Evolutionary conservation across 2,329 filamentous ascomycete species (phyloP).

Genomic region (Diaporthe nobilis): DNA sequence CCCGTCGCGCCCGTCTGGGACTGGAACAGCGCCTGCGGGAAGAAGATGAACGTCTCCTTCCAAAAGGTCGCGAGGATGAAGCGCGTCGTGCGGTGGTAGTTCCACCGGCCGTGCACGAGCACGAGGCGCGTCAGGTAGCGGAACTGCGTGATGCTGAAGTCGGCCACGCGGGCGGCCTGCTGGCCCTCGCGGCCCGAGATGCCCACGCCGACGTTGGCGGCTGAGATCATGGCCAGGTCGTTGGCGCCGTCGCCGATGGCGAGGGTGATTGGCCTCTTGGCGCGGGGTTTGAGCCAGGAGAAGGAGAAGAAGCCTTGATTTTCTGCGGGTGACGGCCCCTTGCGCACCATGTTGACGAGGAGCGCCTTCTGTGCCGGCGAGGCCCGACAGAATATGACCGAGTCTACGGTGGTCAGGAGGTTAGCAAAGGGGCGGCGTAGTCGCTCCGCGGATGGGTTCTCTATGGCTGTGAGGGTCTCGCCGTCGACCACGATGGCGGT

Average conservation of each 20-base stretch:
- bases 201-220: too few relatives aligned
- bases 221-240: too few relatives aligned
- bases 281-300: not conserved
- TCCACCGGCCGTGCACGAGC: too few relatives aligned
- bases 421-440: slow-evolving; percentile 78
- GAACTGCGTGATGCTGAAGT: too few relatives aligned
- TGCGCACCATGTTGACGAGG: slow-evolving; percentile 84
- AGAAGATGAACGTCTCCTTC: slow-evolving; percentile 74
- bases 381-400: slow-evolving; percentile 93
- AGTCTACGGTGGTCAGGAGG: slow-evolving; percentile 85
- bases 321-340: slow-evolving; percentile 41
- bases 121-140: too few relatives aligned
- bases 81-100: too few relatives aligned
- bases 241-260: too few relatives aligned
- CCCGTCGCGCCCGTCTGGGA: slow-evolving; percentile 89
- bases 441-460: slow-evolving; percentile 40
- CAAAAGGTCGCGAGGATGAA: too few relatives aligned
- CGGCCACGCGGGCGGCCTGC: too few relatives aligned
- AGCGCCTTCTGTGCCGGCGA: slow-evolving; percentile 91
- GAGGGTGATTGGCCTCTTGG: not conserved
- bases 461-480: slow-evolving; percentile 48
- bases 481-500: slow-evolving; percentile 93
- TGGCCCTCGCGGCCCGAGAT: too few relatives aligned
- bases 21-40: slow-evolving; percentile 88
- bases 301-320: not conserved